Evolutionary conservation across 78 protist genomes (phyloP).

Genomic region (Thecamonas trahens): DNA sequence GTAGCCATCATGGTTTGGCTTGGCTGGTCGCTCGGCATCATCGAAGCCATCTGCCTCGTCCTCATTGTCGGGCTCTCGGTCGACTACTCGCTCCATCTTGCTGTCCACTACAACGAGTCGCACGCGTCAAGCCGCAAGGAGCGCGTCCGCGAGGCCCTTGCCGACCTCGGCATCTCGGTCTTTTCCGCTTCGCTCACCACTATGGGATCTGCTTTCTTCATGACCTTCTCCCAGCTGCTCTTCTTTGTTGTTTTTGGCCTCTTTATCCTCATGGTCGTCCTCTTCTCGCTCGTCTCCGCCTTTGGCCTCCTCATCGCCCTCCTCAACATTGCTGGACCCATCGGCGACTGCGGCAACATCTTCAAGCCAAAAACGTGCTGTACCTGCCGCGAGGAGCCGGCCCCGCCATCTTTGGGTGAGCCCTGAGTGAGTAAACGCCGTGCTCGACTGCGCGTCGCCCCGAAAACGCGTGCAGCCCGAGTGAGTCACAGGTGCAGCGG

Average conservation of each 20-base stretch:
- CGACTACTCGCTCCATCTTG: conserved; percentile 16
- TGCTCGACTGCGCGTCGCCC: too few species aligned
- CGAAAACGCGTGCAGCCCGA: too few species aligned
- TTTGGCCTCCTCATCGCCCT: conserved; percentile 12
- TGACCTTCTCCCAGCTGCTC: conserved; percentile 3
- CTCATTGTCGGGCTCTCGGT: conserved; percentile 33
- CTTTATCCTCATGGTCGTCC: conserved; percentile 9
- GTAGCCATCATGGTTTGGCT: conserved; percentile 3
- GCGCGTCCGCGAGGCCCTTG: conserved; percentile 6
- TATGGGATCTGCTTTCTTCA: neutral
- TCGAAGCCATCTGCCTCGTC: conserved; percentile 20
- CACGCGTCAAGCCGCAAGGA: neutral
- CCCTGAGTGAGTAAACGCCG: too few species aligned
- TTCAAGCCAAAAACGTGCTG: too few species aligned
- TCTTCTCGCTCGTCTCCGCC: conserved; percentile 8
- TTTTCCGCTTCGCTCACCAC: conserved; percentile 17
- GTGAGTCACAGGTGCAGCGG: too few species aligned
- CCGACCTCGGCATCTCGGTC: conserved; percentile 12
- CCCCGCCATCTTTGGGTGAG: too few species aligned
- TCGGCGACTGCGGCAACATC: neutral
- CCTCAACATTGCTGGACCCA: neutral
- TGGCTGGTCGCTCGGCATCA: conserved; percentile 23
- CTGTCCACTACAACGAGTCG: neutral
- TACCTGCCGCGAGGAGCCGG: too few species aligned
- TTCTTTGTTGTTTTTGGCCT: conserved; percentile 24